These are phyloP conservation scores for Annulohypoxylon maeteangense DNA, from an alignment of 495 filamentous ascomycete species.

Conservation along the genomic window DNA sequence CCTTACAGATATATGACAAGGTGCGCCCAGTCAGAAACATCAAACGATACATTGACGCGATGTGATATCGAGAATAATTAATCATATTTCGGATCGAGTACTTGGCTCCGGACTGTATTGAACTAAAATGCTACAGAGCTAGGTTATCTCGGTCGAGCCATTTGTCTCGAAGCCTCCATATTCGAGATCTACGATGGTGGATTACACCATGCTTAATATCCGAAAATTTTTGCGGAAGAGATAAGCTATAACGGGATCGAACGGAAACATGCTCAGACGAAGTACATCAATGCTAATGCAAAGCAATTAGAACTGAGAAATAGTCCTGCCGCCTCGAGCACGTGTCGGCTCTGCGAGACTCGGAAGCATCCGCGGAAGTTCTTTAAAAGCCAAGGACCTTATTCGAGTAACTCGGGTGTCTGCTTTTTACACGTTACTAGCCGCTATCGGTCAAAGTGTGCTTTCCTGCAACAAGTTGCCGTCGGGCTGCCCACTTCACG, in stretches of 20 bases:
- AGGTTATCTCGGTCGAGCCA: not conserved
- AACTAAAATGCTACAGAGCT: not conserved
- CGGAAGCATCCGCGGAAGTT: slow-evolving; percentile 32
- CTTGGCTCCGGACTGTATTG: not conserved
- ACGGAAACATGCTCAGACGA: slow-evolving; percentile 18
- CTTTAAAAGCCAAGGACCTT: slow-evolving; percentile 10
- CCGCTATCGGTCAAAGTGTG: slow-evolving; percentile 8
- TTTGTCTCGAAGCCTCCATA: not conserved
- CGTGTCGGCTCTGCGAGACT: slow-evolving; percentile 33
- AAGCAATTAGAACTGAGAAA: not conserved
- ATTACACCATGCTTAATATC: not conserved
- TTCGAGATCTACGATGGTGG: not conserved
- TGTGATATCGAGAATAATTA: not conserved
- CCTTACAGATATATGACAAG: not conserved
- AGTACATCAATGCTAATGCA: not conserved
- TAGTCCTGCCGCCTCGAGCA: slow-evolving; percentile 16
- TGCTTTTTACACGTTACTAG: slow-evolving; percentile 19
- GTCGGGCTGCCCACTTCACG: not conserved
- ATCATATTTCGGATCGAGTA: not conserved
- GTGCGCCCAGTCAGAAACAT: not conserved
- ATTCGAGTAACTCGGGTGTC: slow-evolving; percentile 25
- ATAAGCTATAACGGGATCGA: not conserved
- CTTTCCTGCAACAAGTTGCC: not conserved
- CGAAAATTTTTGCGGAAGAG: not conserved
- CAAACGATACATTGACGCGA: not conserved